A percentile compares a stretch with the other conserved stretches of the same genome.
These are phyloP conservation scores for Carex scoparia DNA, from an alignment of 176 grass and related monocot species.

Conservation along the genomic window DNA sequence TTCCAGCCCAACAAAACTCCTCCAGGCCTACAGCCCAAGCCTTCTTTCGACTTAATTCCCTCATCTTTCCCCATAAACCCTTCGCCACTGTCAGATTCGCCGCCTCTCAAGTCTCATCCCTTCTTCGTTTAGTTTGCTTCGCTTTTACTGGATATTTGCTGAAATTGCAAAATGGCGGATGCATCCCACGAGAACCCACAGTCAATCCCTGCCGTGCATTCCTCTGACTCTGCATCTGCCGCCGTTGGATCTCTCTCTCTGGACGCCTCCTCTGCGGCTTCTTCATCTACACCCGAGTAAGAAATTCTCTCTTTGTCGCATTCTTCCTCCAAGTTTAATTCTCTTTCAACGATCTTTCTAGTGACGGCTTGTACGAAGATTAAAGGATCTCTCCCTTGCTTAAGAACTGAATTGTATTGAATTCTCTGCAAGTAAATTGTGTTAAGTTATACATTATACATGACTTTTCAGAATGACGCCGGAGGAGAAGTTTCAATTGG, in stretches of 20 bases:
- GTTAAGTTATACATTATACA: background rate
- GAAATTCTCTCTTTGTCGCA: background rate
- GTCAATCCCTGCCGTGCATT: background rate
- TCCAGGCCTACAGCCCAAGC: background rate
- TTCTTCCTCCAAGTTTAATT: background rate
- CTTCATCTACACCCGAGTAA: background rate
- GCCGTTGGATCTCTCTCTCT: constrained; percentile 14
- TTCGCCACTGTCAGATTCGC: background rate
- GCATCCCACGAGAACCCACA: background rate
- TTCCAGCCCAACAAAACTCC: background rate
- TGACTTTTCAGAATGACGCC: constrained; percentile 25
- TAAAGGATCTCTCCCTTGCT: background rate
- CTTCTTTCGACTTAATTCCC: background rate
- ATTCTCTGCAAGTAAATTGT: background rate
- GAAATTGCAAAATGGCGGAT: background rate
- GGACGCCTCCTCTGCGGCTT: background rate
- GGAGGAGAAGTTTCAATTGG: constrained; percentile 47
- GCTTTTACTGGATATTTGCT: background rate
- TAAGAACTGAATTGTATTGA: background rate
- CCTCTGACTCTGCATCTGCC: background rate
- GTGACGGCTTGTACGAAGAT: background rate
- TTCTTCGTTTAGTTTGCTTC: background rate
- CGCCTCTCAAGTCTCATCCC: no score
- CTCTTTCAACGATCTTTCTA: background rate
- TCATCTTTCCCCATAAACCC: background rate